Evolutionary conservation across 768 basidiomycete species (phyloP).

Genomic region (Chalciporus chontae): DNA sequence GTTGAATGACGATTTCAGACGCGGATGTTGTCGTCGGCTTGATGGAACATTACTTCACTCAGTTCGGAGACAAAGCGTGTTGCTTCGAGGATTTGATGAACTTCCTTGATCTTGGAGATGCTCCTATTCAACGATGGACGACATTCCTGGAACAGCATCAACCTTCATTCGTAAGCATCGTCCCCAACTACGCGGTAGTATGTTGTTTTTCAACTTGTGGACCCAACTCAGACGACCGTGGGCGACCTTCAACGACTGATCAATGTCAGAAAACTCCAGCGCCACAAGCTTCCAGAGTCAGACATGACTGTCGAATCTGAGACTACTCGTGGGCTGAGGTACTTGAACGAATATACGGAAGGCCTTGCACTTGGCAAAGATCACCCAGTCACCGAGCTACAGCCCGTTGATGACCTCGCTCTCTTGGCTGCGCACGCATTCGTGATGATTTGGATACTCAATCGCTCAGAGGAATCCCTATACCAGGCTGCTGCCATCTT

Average conservation of each 20-base stretch:
- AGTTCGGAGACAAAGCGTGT: conserved; percentile 76
- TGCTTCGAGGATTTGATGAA: conserved; percentile 83
- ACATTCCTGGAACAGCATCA: conserved; percentile 48
- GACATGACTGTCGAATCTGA: conserved; percentile 60
- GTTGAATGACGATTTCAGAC: neutral
- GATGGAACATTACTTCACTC: conserved; percentile 65
- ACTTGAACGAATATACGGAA: conserved; percentile 59
- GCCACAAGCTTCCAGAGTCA: conserved; percentile 49
- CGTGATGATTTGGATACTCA: conserved; percentile 59
- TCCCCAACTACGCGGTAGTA: conserved; percentile 6
- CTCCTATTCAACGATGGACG: conserved; percentile 49
- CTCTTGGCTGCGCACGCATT: conserved; percentile 69
- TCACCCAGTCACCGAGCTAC: conserved; percentile 73
- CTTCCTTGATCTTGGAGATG: conserved; percentile 51
- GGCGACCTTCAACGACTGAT: conserved; percentile 63
- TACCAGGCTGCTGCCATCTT: conserved; percentile 61
- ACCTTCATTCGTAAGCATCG: conserved; percentile 44
- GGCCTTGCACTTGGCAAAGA: conserved; percentile 63
- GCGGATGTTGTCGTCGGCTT: conserved; percentile 39
- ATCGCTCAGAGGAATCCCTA: conserved; percentile 54
- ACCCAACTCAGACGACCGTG: conserved; percentile 40
- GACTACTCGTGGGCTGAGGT: conserved; percentile 45
- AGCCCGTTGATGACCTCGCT: conserved; percentile 83
- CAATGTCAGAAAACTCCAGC: conserved; percentile 72
- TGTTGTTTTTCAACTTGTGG: conserved; percentile 15